phyloP scores from a whole-genome alignment of 768 basidiomycete species.

The Kwoniella dendrophila region DNA sequence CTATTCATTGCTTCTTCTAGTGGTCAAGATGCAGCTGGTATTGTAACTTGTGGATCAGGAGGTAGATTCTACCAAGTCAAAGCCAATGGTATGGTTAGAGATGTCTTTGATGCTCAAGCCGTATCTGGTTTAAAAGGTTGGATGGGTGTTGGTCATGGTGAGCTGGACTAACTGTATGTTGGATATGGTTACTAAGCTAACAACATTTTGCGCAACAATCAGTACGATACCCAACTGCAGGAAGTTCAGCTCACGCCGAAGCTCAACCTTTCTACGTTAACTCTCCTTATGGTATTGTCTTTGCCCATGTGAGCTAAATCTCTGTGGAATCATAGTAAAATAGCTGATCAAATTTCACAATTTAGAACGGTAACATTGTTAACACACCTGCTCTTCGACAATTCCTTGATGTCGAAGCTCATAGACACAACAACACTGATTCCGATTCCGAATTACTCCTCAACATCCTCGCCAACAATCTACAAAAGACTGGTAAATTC shows the following conservation, averaged over 20 bases:
- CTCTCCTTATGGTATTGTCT: conserved; percentile 98
- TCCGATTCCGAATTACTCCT: conserved; percentile 96
- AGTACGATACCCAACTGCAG: conserved; percentile 98
- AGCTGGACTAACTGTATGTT: conserved; percentile 27
- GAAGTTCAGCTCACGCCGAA: conserved; percentile 93
- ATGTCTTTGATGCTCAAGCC: conserved; percentile 83
- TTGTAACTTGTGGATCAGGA: conserved; percentile 92
- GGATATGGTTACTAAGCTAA: background rate
- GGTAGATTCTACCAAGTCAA: conserved; percentile 98
- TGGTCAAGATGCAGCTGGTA: conserved; percentile 96
- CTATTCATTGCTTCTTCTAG: conserved; percentile 50
- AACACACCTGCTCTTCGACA: conserved; percentile 83
- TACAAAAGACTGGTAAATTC: conserved; percentile 98
- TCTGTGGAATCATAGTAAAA: background rate
- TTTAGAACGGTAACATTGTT: conserved; percentile 98
- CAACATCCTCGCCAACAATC: conserved; percentile 95
- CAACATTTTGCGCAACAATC: background rate
- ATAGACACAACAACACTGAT: conserved; percentile 97
- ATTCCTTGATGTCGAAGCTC: conserved; percentile 93
- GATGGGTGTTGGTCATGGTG: conserved; percentile 98
- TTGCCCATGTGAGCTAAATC: conserved; percentile 77
- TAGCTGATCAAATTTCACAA: conserved; percentile 13
- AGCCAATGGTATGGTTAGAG: conserved; percentile 98
- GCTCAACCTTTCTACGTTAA: conserved; percentile 99
- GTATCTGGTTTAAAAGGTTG: conserved; percentile 78